phyloP scores from a whole-genome alignment of 371 early-diverging fungal genomes.

The Rhizopus arrhizus region DNA sequence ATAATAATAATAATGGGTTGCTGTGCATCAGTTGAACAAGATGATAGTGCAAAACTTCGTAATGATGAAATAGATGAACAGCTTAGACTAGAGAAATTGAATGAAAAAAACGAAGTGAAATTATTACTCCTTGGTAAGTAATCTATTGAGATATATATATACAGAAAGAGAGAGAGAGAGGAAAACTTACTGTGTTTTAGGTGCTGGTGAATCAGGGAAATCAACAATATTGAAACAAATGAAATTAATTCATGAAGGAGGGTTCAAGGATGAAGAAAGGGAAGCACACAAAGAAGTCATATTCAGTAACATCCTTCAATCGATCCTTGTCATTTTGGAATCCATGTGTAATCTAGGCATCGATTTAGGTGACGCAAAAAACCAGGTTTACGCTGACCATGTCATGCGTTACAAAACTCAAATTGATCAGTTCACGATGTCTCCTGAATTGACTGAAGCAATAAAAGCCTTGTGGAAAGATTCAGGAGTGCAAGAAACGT shows the following conservation, averaged over 20 bases:
- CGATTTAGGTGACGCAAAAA: constrained; percentile 56
- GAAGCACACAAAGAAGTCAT: constrained; percentile 91
- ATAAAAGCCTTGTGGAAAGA: constrained; percentile 84
- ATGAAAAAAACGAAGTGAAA: constrained; percentile 87
- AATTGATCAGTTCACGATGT: constrained; percentile 69
- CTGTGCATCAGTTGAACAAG: constrained; percentile 69
- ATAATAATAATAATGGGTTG: constrained; percentile 84
- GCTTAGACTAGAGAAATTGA: constrained; percentile 77
- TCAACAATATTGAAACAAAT: constrained; percentile 96
- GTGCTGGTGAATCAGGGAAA: constrained; percentile 97
- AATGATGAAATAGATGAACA: constrained; percentile 88
- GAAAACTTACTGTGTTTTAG: constrained; percentile 40
- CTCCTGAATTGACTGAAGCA: constrained; percentile 71
- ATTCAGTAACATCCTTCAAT: constrained; percentile 91
- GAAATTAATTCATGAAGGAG: constrained; percentile 93
- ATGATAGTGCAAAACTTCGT: constrained; percentile 23
- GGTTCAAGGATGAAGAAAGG: constrained; percentile 85
- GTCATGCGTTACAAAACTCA: constrained; percentile 78
- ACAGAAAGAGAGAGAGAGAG: not conserved
- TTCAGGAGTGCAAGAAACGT: constrained; percentile 65
- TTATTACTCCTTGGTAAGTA: constrained; percentile 86
- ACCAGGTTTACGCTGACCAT: constrained; percentile 53
- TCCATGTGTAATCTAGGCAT: constrained; percentile 85
- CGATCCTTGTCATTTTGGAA: constrained; percentile 89
- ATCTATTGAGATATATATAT: not conserved